phyloP scores from a whole-genome alignment of 306 rosid species.

The barrel medic (Medicago truncatula) region DNA sequence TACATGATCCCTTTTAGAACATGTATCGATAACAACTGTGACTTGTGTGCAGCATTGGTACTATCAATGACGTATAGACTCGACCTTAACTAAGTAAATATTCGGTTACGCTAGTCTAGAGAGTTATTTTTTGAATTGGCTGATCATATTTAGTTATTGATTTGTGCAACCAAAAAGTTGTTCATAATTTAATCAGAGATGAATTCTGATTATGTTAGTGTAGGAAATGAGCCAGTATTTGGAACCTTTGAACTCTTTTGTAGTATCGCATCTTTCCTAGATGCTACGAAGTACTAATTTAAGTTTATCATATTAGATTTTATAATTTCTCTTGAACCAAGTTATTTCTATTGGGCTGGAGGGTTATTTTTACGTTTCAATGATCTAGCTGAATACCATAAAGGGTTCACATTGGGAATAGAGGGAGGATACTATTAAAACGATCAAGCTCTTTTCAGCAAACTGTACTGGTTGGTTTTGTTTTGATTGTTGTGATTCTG shows the following conservation, averaged over 20 bases:
- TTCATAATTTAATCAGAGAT: no score
- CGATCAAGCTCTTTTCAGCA: not conserved
- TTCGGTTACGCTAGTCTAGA: not conserved
- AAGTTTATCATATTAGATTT: not conserved
- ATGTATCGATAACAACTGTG: not conserved
- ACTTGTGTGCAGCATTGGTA: not conserved
- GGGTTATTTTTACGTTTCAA: no score
- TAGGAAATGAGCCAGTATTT: not conserved
- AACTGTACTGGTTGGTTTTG: not conserved
- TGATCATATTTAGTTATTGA: not conserved
- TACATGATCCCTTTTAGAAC: not conserved
- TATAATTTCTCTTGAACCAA: not conserved
- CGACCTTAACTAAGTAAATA: not conserved
- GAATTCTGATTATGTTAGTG: not conserved
- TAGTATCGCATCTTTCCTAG: not conserved
- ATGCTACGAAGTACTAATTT: not conserved
- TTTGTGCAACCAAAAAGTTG: not conserved
- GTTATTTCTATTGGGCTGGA: not conserved
- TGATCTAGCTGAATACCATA: not conserved
- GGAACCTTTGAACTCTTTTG: not conserved
- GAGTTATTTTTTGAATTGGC: not conserved
- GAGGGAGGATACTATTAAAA: not conserved
- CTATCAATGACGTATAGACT: not conserved
- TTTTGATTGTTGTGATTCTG: not conserved
- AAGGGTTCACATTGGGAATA: not conserved